These are phyloP conservation scores for Candida berthetii DNA, from an alignment of 805 yeast genomes.

Conservation along the genomic window DNA sequence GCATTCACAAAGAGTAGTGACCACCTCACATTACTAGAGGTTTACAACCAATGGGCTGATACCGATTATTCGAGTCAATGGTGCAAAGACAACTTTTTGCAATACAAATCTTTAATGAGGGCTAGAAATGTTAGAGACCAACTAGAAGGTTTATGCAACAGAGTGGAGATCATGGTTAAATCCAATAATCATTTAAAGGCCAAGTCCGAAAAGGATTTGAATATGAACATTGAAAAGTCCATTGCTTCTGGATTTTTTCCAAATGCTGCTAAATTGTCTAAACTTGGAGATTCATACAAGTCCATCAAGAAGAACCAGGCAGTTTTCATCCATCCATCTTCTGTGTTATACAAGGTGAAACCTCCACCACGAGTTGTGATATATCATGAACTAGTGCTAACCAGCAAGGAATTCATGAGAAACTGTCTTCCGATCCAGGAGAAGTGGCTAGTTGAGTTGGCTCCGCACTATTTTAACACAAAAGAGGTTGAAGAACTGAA, in stretches of 20 bases:
- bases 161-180: slow-evolving; percentile 38
- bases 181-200: slow-evolving; percentile 24
- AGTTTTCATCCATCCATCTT: slow-evolving; percentile 85
- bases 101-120: slow-evolving; percentile 63
- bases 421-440: slow-evolving; percentile 71
- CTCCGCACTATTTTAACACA: slow-evolving; percentile 43
- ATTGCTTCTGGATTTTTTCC: slow-evolving; percentile 88
- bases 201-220: slow-evolving; percentile 39
- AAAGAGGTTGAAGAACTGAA: neutral
- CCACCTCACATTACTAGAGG: slow-evolving; percentile 67
- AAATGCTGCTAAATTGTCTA: slow-evolving; percentile 87
- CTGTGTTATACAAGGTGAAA: slow-evolving; percentile 53
- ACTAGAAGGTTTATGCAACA: slow-evolving; percentile 50
- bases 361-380: slow-evolving; percentile 73
- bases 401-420: slow-evolving; percentile 86
- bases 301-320: slow-evolving; percentile 61
- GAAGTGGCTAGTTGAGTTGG: slow-evolving; percentile 66
- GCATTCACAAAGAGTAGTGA: slow-evolving; percentile 58
- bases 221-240: slow-evolving; percentile 76
- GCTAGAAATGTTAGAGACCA: slow-evolving; percentile 71
- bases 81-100: slow-evolving; percentile 83
- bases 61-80: slow-evolving; percentile 65
- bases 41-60: slow-evolving; percentile 73
- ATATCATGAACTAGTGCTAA: slow-evolving; percentile 78
- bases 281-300: slow-evolving; percentile 65